phyloP scores from a whole-genome alignment of 306 rosid genomes.

The Potentilla sterilis region DNA sequence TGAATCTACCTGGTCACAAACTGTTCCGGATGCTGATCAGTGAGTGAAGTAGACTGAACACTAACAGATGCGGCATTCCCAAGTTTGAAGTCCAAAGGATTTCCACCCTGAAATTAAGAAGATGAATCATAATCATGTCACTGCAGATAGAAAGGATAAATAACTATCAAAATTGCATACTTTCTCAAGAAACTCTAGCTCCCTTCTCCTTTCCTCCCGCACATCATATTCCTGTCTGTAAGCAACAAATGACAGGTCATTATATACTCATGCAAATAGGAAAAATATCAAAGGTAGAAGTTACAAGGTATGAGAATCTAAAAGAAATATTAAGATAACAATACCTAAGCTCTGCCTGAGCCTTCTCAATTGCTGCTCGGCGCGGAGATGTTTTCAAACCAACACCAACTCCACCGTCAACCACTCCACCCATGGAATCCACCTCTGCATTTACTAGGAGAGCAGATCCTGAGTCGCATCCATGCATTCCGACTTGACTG shows the following conservation, averaged over 20 bases:
- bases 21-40: slow-evolving; percentile 90
- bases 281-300: slow-evolving; percentile 24
- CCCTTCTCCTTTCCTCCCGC: slow-evolving; percentile 93
- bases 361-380: slow-evolving; percentile 89
- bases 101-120: slow-evolving; percentile 77
- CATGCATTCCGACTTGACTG: slow-evolving; percentile 80
- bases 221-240: slow-evolving; percentile 89
- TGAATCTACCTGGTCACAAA: slow-evolving; percentile 75
- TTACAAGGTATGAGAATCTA: slow-evolving; percentile 7
- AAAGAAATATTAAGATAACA: slow-evolving; percentile 19
- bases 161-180: slow-evolving; percentile 42
- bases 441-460: slow-evolving; percentile 99
- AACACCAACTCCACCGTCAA: slow-evolving; percentile 92
- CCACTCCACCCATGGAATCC: slow-evolving; percentile 99
- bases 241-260: slow-evolving; percentile 38
- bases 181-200: slow-evolving; percentile 95
- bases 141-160: slow-evolving; percentile 20
- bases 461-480: slow-evolving; percentile 73
- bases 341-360: slow-evolving; percentile 95
- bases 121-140: slow-evolving; percentile 14
- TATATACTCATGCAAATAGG: not conserved
- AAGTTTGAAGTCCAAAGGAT: slow-evolving; percentile 88
- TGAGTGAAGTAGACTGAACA: slow-evolving; percentile 93
- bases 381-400: slow-evolving; percentile 95
- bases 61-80: slow-evolving; percentile 88